Conservation (phyloP, 1,284 basidiomycete genomes). For the Butyriboletus appendiculatus region DNA sequence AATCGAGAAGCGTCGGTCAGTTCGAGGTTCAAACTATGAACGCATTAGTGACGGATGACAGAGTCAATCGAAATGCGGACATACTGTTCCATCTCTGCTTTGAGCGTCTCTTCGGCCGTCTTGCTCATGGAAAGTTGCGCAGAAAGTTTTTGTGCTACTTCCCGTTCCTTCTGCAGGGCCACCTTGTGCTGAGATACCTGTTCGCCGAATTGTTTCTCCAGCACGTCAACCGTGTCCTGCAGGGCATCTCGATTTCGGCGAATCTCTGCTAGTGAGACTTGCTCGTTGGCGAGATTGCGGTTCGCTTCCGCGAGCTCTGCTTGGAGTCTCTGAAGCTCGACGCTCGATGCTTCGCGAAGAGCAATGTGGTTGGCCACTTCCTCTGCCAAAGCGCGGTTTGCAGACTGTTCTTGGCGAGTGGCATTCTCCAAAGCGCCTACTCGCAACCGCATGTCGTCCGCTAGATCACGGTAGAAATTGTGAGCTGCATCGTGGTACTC, state of each 20-base stretch:
- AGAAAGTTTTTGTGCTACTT: constrained; percentile 47
- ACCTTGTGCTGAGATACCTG: constrained; percentile 33
- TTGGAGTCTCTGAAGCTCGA: constrained; percentile 41
- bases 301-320: constrained; percentile 36
- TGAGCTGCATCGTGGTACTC: constrained; percentile 24
- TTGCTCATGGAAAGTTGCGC: constrained; percentile 52
- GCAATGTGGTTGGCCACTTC: constrained; percentile 42
- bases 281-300: constrained; percentile 29
- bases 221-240: constrained; percentile 27
- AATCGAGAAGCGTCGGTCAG: constrained; percentile 60
- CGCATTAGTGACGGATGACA: background rate
- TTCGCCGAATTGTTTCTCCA: constrained; percentile 30
- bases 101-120: constrained; percentile 61
- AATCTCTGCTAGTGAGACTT: constrained; percentile 15
- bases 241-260: constrained; percentile 30
- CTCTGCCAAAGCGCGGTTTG: constrained; percentile 38
- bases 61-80: constrained; percentile 24
- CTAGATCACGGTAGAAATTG: constrained; percentile 38
- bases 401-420: constrained; percentile 30
- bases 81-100: constrained; percentile 63
- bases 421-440: constrained; percentile 33
- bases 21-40: constrained; percentile 53
- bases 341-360: constrained; percentile 41
- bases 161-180: constrained; percentile 52
- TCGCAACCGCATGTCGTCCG: constrained; percentile 35